Evolutionary conservation across 805 yeast genomes (phyloP).

Genomic region (Jamesozyma hellenica): DNA sequence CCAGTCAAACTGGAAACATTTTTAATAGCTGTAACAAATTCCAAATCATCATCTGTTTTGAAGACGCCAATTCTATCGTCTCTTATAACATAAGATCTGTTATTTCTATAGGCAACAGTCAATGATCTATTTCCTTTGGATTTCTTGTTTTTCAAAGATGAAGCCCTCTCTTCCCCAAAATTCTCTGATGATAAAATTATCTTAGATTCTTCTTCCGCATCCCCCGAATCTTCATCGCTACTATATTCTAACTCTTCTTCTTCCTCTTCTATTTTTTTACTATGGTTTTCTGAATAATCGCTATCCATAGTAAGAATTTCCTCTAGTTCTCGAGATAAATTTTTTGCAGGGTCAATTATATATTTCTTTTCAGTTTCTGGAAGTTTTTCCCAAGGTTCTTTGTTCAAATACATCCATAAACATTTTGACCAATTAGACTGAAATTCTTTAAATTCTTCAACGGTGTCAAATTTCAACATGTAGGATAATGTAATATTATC

Average conservation of each 20-base stretch:
- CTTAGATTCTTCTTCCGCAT: constrained; percentile 28
- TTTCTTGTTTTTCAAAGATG: constrained; percentile 9
- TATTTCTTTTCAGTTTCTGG: constrained; percentile 43
- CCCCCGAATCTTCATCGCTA: constrained; percentile 26
- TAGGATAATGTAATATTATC: constrained; percentile 44
- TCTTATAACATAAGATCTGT: constrained; percentile 69
- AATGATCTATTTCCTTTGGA: constrained; percentile 47
- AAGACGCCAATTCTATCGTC: constrained; percentile 77
- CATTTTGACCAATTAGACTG: constrained; percentile 43
- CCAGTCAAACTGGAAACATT: constrained; percentile 46
- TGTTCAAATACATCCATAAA: constrained; percentile 53
- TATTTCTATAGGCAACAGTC: constrained; percentile 59
- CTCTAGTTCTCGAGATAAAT: constrained; percentile 32
- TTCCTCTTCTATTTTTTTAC: constrained; percentile 15
- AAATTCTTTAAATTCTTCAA: constrained; percentile 37
- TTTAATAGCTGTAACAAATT: constrained; percentile 59
- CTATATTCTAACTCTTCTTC: constrained; percentile 23
- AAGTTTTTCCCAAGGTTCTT: constrained; percentile 37
- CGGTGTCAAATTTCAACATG: constrained; percentile 44
- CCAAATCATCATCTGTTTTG: constrained; percentile 41
- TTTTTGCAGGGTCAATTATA: constrained; percentile 41
- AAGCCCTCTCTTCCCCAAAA: constrained; percentile 7
- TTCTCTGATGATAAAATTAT: constrained; percentile 14
- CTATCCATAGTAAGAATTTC: constrained; percentile 22
- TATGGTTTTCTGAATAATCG: constrained; percentile 1